Evolutionary conservation across 441 rosid genomes (phyloP).

Genomic region (Theobroma grandiflorum): DNA sequence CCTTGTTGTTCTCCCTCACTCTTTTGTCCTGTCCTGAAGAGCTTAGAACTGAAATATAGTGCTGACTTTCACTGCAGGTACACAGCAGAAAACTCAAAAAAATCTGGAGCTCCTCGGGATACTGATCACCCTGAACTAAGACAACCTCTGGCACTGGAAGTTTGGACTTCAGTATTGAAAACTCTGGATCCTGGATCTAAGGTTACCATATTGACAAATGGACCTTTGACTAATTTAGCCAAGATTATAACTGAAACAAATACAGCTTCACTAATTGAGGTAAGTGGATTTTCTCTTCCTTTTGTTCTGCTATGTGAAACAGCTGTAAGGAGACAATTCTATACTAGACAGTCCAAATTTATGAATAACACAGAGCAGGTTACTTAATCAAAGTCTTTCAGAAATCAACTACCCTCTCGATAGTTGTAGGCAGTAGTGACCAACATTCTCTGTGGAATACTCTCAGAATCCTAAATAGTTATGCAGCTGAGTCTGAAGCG

Average conservation of each 20-base stretch:
- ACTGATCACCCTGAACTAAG: conserved; percentile 76
- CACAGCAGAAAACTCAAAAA: conserved; percentile 73
- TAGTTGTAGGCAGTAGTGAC: not conserved
- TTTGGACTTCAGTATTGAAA: conserved; percentile 62
- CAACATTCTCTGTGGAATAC: no score
- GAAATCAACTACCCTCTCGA: not conserved
- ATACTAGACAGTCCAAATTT: not conserved
- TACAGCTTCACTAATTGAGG: conserved; percentile 64
- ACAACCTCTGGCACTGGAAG: conserved; percentile 78
- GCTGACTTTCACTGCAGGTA: conserved; percentile 46
- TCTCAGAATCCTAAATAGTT: no score
- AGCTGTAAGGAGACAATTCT: not conserved
- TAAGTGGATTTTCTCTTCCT: conserved; percentile 23
- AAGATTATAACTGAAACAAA: conserved; percentile 54
- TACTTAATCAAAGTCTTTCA: not conserved
- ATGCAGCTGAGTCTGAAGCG: no score
- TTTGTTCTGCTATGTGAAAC: not conserved
- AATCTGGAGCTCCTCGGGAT: conserved; percentile 69
- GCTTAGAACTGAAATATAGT: conserved; percentile 3
- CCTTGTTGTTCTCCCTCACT: not conserved
- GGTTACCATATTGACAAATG: conserved; percentile 75
- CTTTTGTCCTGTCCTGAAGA: not conserved
- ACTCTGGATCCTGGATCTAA: conserved; percentile 51
- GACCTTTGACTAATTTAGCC: conserved; percentile 88
- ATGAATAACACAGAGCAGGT: not conserved